These are phyloP conservation scores for Omphalotus olearius DNA, from an alignment of 1,284 basidiomycete species.

Conservation along the genomic window DNA sequence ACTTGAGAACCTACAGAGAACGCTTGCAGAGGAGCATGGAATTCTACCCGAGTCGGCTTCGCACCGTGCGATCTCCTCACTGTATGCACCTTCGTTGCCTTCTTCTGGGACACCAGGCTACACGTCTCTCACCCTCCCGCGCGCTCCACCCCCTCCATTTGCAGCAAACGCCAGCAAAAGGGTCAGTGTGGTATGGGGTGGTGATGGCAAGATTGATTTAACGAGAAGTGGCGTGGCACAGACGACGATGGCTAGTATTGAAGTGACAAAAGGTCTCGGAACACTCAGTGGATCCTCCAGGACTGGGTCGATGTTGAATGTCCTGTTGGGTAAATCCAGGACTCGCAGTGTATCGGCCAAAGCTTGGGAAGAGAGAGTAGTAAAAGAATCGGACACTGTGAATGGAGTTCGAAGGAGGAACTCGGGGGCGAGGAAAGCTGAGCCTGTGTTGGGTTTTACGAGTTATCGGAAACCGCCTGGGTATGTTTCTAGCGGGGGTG, in stretches of 20 bases:
- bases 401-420: neutral
- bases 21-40: neutral
- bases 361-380: too few species aligned
- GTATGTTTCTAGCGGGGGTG: slow-evolving; percentile 60
- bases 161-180: slow-evolving; percentile 7
- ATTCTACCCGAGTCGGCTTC: neutral
- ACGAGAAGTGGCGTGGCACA: slow-evolving; percentile 74
- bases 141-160: slow-evolving; percentile 41
- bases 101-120: slow-evolving; percentile 59
- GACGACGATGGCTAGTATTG: slow-evolving; percentile 82
- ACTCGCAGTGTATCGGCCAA: slow-evolving; percentile 12
- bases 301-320: neutral
- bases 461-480: slow-evolving; percentile 71
- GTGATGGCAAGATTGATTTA: slow-evolving; percentile 57
- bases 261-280: slow-evolving; percentile 61
- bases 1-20: slow-evolving; percentile 4
- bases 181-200: slow-evolving; percentile 14
- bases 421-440: neutral
- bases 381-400: neutral
- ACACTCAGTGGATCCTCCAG: slow-evolving; percentile 11
- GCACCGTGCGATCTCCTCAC: neutral
- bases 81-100: slow-evolving; percentile 31
- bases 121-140: slow-evolving; percentile 69
- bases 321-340: neutral
- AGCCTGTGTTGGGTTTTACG: slow-evolving; percentile 51